Evolutionary conservation across 2,329 filamentous ascomycete species (phyloP).

Genomic region (Aspergillus carbonarius): DNA sequence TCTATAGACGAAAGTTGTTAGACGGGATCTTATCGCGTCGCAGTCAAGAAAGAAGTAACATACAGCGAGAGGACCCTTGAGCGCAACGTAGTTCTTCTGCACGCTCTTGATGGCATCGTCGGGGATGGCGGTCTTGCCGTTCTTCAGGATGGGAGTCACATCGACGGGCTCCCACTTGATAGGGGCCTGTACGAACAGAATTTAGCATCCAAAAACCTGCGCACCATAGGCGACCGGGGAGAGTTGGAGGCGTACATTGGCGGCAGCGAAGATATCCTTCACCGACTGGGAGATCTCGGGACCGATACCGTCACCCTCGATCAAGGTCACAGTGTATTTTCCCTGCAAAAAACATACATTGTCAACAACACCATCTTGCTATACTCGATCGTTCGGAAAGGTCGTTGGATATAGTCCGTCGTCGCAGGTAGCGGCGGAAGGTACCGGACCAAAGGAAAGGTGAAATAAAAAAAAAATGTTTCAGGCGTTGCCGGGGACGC

Average conservation of each 20-base stretch:
- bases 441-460: constrained; percentile 26
- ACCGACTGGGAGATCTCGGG: constrained; percentile 97
- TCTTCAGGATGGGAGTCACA: constrained; percentile 88
- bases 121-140: constrained; percentile 94
- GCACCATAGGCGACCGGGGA: not conserved
- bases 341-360: constrained; percentile 57
- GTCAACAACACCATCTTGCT: constrained; percentile 19
- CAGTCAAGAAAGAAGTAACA: constrained; percentile 32
- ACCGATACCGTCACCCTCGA: constrained; percentile 98
- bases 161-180: constrained; percentile 97
- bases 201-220: constrained; percentile 7
- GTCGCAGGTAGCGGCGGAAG: constrained; percentile 21
- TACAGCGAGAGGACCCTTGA: constrained; percentile 97
- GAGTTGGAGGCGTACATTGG: constrained; percentile 62
- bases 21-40: constrained; percentile 13
- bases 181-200: constrained; percentile 63
- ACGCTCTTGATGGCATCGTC: constrained; percentile 92
- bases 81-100: constrained; percentile 90
- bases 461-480: constrained; percentile 21
- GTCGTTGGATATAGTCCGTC: not conserved
- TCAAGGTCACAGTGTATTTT: constrained; percentile 93
- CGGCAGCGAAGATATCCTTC: constrained; percentile 97
- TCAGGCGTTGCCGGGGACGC: constrained; percentile 18
- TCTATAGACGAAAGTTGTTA: constrained; percentile 53
- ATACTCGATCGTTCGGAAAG: not conserved